Conservation (phyloP, 2,329 filamentous ascomycete genomes). For the Xylariaceae sp. region DNA sequence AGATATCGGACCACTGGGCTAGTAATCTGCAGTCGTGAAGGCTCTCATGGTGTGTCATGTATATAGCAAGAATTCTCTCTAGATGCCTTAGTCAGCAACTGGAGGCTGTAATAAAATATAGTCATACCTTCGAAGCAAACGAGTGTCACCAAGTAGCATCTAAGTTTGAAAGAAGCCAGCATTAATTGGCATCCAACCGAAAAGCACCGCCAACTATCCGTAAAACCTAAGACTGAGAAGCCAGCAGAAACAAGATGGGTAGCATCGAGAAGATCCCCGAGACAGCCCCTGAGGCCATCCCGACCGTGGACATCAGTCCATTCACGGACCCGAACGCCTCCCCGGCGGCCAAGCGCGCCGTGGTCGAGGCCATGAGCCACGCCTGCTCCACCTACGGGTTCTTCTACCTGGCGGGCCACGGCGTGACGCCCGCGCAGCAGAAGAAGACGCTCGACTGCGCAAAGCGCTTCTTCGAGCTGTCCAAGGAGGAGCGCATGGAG, state of each 20-base stretch:
- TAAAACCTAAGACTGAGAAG: neutral
- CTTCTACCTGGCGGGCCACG: slow-evolving; percentile 36
- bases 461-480: slow-evolving; percentile 27
- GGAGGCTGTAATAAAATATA: neutral
- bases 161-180: neutral
- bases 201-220: neutral
- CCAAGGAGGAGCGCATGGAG: slow-evolving; percentile 29
- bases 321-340: slow-evolving; percentile 17
- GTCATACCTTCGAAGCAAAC: neutral
- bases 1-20: neutral
- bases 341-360: slow-evolving; percentile 9
- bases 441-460: slow-evolving; percentile 18
- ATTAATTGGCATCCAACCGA: neutral
- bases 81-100: neutral
- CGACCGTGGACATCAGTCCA: slow-evolving; percentile 30
- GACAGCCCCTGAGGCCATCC: slow-evolving; percentile 23
- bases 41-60: neutral
- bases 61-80: neutral
- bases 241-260: slow-evolving; percentile 14
- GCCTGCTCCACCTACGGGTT: slow-evolving; percentile 32
- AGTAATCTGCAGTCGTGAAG: neutral
- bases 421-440: slow-evolving; percentile 29
- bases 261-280: slow-evolving; percentile 19
- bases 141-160: no score
- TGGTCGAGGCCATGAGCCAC: slow-evolving; percentile 28